Percentiles rank a stretch among this genome's conserved stretches.
These are phyloP conservation scores for Chlorella vulgaris DNA, from an alignment of 139 green algal genomes.

Conservation along the genomic window DNA sequence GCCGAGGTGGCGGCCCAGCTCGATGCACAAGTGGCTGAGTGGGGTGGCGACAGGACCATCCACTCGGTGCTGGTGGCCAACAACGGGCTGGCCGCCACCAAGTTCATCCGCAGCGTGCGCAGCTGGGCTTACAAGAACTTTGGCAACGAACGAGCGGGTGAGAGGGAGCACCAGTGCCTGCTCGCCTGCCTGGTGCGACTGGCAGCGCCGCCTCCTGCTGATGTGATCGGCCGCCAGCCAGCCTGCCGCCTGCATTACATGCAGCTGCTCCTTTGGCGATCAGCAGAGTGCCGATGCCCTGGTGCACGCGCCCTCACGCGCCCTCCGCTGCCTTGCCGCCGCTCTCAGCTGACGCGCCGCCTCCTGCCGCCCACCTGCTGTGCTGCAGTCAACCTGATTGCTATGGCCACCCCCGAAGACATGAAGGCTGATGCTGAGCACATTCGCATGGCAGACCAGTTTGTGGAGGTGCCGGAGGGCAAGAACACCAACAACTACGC, in stretches of 20 bases:
- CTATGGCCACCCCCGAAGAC: conserved; percentile 97
- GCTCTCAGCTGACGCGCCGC: background rate
- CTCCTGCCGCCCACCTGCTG: background rate
- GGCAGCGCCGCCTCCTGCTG: no score
- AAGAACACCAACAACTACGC: conserved; percentile 99
- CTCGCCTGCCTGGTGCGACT: background rate
- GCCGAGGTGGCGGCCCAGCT: conserved; percentile 27
- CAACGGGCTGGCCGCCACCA: conserved; percentile 94
- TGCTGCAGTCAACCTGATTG: conserved; percentile 83
- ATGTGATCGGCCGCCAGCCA: no score
- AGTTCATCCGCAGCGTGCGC: conserved; percentile 95
- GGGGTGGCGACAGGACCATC: conserved; percentile 45
- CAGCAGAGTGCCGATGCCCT: no score
- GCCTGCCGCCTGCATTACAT: no score
- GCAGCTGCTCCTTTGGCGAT: no score
- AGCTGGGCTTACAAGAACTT: conserved; percentile 84
- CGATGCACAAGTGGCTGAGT: conserved; percentile 24
- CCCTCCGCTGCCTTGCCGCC: background rate
- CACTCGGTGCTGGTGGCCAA: conserved; percentile 89
- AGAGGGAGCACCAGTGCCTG: background rate
- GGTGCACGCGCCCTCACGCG: no score
- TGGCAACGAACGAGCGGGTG: conserved; percentile 54
- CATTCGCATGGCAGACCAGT: conserved; percentile 96
- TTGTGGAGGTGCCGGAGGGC: conserved; percentile 96
- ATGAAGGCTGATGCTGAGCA: conserved; percentile 95